Percentiles rank a stretch among this genome's conserved stretches.
Evolutionary conservation across 495 filamentous ascomycete genomes (phyloP).

Genomic region (Aspergillus leporis): DNA sequence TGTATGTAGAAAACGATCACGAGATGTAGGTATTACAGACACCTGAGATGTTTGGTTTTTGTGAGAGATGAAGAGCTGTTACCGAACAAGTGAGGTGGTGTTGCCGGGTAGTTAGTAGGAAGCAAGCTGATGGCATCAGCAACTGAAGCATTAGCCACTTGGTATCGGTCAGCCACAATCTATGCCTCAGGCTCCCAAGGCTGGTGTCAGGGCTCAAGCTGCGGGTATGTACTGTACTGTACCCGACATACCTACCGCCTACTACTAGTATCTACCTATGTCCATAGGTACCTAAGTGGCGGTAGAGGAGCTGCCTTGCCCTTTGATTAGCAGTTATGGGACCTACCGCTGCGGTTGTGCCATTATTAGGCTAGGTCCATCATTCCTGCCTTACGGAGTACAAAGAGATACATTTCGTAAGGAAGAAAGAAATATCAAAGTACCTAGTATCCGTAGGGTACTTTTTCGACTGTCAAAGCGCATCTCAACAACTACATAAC

Average conservation of each 20-base stretch:
- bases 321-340: slow-evolving; percentile 1
- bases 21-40: not conserved
- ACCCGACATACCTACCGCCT: no score
- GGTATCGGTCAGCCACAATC: slow-evolving; percentile 1
- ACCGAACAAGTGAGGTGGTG: not conserved
- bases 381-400: not conserved
- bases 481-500: not conserved
- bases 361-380: not conserved
- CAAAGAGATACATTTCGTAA: not conserved
- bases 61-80: slow-evolving; percentile 1
- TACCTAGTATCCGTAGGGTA: not conserved
- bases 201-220: not conserved
- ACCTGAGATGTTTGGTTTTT: not conserved
- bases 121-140: no score
- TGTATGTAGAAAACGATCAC: not conserved
- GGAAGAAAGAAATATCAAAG: not conserved
- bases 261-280: no score
- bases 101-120: no score
- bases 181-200: not conserved
- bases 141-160: slow-evolving; percentile 8
- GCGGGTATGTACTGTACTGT: no score
- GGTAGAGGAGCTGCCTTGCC: no score
- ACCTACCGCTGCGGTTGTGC: not conserved
- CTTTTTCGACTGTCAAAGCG: not conserved
- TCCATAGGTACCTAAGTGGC: not conserved